Evolutionary conservation across 805 yeast genomes (phyloP), one percentile per base, ranked within the genome.

Genomic region (Zygoascus flipseniorum): DNA sequence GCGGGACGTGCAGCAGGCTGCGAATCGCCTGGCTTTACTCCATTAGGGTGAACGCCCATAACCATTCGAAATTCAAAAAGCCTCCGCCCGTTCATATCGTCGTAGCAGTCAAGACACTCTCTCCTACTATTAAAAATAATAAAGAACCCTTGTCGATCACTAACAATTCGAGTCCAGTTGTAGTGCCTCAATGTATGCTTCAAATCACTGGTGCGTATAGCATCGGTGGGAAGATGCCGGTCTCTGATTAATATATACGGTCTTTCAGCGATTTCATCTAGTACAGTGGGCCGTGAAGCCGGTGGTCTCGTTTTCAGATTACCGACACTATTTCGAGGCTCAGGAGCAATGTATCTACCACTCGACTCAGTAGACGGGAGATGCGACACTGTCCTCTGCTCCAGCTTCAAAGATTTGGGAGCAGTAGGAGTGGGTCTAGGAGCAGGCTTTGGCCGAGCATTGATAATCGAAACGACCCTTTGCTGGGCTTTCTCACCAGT

Each of bases 61-160:
- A 68, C 73, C 67, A 82, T 64, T 39, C 73, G 72, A 56, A 71
- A 79, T 31, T 72, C 78, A 47, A 68, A 68, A 31, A 82, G 71
- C 31, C 70, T 69, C 19, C 72, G 66, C 0, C 87, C 86, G 66
- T 85, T 86, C 65, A 81, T 85, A 39, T 73, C 69, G 31, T 74
- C 72, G 60, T 76, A 84, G 58, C 88, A 85, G 32, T 73, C 66
- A 56, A 77, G 77, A 31, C 87, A 84, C 56, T 83, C 86, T 37
- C 68, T 68, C 13, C 76, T 66, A 16, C 77, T 73, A 59, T 81
- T 81, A 67, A 89, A 89, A 1, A 86, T 82, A 41, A 88, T 72
- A 60, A 77, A 88, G 59, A 84, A 83, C 0, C 96, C 96, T 1
- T 76, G 67, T 0, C 60, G 58, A 58, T 85, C 90, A 3, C 80